Base-by-base conservation (phyloP, 2,329 filamentous ascomycete genomes). In the Pestalotiopsis sp. region DNA sequence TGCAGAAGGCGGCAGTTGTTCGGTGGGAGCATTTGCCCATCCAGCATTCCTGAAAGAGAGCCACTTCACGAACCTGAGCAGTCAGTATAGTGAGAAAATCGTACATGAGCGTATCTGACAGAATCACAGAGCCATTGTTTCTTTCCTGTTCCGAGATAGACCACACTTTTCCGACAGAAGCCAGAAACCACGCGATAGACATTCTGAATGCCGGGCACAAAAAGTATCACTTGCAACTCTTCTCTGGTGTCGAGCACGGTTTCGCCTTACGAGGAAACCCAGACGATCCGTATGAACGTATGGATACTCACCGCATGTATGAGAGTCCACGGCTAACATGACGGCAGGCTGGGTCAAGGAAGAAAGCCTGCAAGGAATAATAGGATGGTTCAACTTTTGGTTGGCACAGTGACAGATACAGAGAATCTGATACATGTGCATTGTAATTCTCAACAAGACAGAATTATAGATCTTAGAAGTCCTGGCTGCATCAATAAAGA, bases 141-240 rank as follows among this genome's bases (percentile, higher is more conserved):
- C 74, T 86, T 12, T 84, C 82, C 0, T 86, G 84, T 63, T 76
- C 82, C 1, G 82, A 85, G 61, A 76, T 79, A 14, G 84, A 86
- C 65, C 79, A 83, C 61, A 82, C 81, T 0, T 86, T 86, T 66
- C 71, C 76, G 23, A 71, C 77, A 2, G 76, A 79, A 27, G 74
- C 77, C 0, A 76, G 84, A n/a, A 77, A 79, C 14, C 77, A 75
- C 56, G 84, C 83, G 2, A 57, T 84, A 1, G 82, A 85, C 25
- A 81, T 85, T 39, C 73, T 86, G 63, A 78, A 79, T 58, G 76
- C 75, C 27, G 75, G 76, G 36, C 76, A 79, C 56, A 83, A 82
- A 71, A 71, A 85, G 2, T 92, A 89, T 77, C 89, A 92, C 74
- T 82, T 91, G 71, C 89, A 86, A 76, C 80, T 93, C 23, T 92